Base-by-base conservation (phyloP, 2,329 filamentous ascomycete species). In the Venturia nashicola region DNA sequence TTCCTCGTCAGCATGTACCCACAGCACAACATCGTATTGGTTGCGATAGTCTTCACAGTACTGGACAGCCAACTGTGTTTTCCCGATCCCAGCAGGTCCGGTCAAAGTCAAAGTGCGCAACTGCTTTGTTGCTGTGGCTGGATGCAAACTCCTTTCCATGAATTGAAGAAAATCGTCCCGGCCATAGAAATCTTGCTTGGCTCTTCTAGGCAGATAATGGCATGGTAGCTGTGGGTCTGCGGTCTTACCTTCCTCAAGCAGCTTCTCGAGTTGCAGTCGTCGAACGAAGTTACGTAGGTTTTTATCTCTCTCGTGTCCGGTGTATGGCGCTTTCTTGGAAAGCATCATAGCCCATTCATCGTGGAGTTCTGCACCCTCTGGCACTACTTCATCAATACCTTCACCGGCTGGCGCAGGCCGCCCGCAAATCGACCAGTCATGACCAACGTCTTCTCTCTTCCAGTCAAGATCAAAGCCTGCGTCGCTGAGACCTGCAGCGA, bases 1-100 rank as follows among this genome's bases (percentile, higher is more conserved):
- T 42, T 70, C 66, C 59, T 63, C 72, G 61, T 74, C 69, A 12
- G 74, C 75, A 63, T 75, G 72, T 1, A 76, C 71, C 75, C 72
- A 77, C 64, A 76, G 75, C 1, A 77, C 68, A 0, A 71, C 74
- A 61, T 71, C 72, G 0, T 64, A 55, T 12, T 69, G 67, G 5
- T 65, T 16, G n/a, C 67, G 65, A 62, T 68, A 68, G 6, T 62
- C 61, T 63, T 75, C 73, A 1, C 72, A 73, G 64, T 72, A 76
- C 14, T 75, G 69, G 3, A 76, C 66, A 1, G 74, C 74, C 20
- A 77, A 69, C 61, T 76, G 74, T 0, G 75, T 76, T 69, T 77
- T 77, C 0, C 75, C 65, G 34, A 67, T 61, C 20, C 65, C 65
- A 39, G 60, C 65, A n/a, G 64, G 60, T 2, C 65, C 64, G 5